phyloP scores from a whole-genome alignment of 352 stramenopile species.

The Globisporangium recalcitrans region DNA sequence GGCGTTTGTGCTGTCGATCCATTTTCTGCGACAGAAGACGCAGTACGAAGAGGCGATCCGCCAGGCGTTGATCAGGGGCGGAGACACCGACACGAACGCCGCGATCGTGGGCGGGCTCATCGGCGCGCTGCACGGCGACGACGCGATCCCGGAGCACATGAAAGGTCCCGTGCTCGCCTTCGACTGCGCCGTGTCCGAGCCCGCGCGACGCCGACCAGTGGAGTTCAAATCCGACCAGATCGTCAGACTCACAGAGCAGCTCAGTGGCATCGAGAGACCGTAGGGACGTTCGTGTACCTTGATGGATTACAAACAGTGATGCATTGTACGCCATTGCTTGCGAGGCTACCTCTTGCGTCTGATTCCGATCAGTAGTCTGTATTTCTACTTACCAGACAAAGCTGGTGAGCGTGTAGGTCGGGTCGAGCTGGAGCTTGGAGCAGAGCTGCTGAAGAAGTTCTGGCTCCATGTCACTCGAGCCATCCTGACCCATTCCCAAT shows the following conservation, averaged over 20 bases:
- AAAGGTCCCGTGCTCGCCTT: slow-evolving; percentile 34
- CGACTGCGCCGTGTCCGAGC: slow-evolving; percentile 20
- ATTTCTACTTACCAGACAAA: slow-evolving; percentile 28
- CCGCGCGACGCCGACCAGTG: slow-evolving; percentile 20
- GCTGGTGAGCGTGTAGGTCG: slow-evolving; percentile 28
- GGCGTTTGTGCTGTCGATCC: slow-evolving; percentile 41
- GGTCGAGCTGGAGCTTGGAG: slow-evolving; percentile 3
- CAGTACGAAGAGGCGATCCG: slow-evolving; percentile 42
- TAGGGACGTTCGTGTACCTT: too few species aligned
- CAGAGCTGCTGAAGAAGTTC: slow-evolving; percentile 9
- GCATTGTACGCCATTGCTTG: neutral
- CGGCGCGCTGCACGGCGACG: slow-evolving; percentile 40
- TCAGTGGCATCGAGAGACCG: slow-evolving; percentile 15
- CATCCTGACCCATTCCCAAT: slow-evolving; percentile 11
- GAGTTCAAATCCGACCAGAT: slow-evolving; percentile 29
- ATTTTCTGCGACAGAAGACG: slow-evolving; percentile 37
- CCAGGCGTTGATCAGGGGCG: slow-evolving; percentile 44
- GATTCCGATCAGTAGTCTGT: neutral
- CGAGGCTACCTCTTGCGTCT: neutral
- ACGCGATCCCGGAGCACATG: slow-evolving; percentile 39
- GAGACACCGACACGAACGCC: slow-evolving; percentile 59
- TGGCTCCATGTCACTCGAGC: neutral
- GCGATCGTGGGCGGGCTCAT: slow-evolving; percentile 49
- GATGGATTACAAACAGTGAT: neutral
- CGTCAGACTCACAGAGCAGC: slow-evolving; percentile 18